Base-by-base conservation (phyloP, 2,329 filamentous ascomycete genomes). In the Aspergillus sergii region DNA sequence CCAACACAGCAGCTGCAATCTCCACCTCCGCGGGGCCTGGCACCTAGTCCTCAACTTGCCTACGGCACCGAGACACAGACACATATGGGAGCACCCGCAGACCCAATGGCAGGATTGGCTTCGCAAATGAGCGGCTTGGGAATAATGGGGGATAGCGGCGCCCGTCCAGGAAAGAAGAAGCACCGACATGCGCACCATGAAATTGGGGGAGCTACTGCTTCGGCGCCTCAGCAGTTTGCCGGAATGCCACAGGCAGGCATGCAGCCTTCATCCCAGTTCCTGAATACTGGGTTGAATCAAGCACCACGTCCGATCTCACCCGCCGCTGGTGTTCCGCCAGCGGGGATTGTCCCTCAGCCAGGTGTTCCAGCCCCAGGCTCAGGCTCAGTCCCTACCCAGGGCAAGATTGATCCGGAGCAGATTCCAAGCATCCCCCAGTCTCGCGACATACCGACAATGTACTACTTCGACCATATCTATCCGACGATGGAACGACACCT, bases 401-500 rank as follows among this genome's bases (percentile, higher is more conserved):
- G 89, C 58, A 88, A 89, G 72, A 91, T 98, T 59, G 93, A 97
- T 65, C 89, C 93, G 21, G 93, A 98, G 74, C 92, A 97, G 72
- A 92, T 97, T 71, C 95, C 95, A 48, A 97, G 94, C 75, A 87
- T 99, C 57, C 94, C 95, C 14, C 81, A 89, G 69, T 92, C 93
- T 70, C 88, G 95, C 81, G 95, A 99, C 77, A 79, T 87, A 9
- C 85, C 92, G 9, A 92, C 95, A 68, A 89, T 91, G 68, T 91
- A 94, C 80, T 99, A 94, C 76, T 86, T 96, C 70, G 88, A 85
- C 69, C 91, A 97, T 77, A 85, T 96, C 58, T 98, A 97, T 76
- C 93, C 94, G 21, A 99, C 95, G 4, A 96, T 98, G 81, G 94
- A 98, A 80, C 91, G 91, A 63, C 93, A 97, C 75, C 85, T 97